Base-by-base conservation (phyloP, 1,139 yeast genomes). In the Lipomyces yarrowii region DNA sequence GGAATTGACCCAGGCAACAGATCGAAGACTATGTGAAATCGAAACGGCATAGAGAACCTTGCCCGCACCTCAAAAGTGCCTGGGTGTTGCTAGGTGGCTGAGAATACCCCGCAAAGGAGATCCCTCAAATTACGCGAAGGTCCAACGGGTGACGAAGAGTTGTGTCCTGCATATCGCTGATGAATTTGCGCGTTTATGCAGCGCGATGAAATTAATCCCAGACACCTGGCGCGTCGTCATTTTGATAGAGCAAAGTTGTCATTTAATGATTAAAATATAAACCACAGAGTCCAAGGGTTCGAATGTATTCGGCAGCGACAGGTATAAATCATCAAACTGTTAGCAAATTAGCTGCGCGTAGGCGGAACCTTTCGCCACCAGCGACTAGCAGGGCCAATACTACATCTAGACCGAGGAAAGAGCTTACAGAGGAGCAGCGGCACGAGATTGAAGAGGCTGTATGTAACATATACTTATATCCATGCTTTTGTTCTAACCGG, bases 361-460 rank as follows among this genome's bases (percentile, higher is more conserved):
- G 67, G 23, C 62, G 67, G 42, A 64, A 64, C 48, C 56, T 64
- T 11, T 64, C 67, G 18, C 64, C 64, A 1, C 57, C 48, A 46
- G 59, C 66, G 8, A 23, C 56, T 23, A 32, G 42, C 39, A 18
- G 60, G 23, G 51, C 57, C 23, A 46, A n/a, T 21, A n/a, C 56
- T 2, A 32, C 60, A 13, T 54, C 61, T 26, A 51, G 32, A 33
- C 62, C 39, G 15, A 61, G 69, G 54, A 59, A 59, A 52, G 96
- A 91, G 73, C 81, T 93, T 64, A 82, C 92, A 61, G 93, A 91
- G 64, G 98, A 93, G 74, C 98, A 94, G 76, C 88, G 89, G 72
- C 96, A 90, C 73, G 98, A 94, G 75, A 92, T 94, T 71, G 82
- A 93, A 70, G 98, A 94, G 76, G 99, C 98, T 2, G 82, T 80